Evolutionary conservation across 306 rosid genomes (phyloP), one percentile per base, ranked within the genome.

Genomic region (Mimosa bimucronata): DNA sequence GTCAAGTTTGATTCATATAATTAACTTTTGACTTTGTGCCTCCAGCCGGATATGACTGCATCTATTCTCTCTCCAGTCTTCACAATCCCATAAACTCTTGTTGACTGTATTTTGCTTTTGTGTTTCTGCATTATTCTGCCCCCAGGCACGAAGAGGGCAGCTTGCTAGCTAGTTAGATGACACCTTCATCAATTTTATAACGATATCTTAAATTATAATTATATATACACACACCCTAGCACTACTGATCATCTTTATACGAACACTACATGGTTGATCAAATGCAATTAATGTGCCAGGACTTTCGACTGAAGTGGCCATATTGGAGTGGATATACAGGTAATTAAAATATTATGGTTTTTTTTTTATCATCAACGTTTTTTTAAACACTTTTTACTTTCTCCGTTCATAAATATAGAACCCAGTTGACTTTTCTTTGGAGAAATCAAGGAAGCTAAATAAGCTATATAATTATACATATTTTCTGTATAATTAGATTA

Each of bases 1-100:
- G 18, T 23, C 67, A 6, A 55, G 44, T 80, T 40, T 68, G 74
- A 73, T 53, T 80, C 6, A 37, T 80, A 8, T 12, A 31, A 19
- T 73, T 19, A 67, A 73, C 58, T 52, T 37, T 50, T 80, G 84
- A 80, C 71, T 74, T 67, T 57, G 52, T 25, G 23, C 42, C 28
- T 52, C 29, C 40, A 9, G 21, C 37, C 34, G 31, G 16, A 25
- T n/a, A n/a, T 25, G 41, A 25, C 18, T 45, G 18, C 25, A 61
- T 42, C 25, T 48, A 48, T 38, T 66, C 71, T 19, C 26, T 7
- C 25, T 4, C 5, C 38, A 34, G 9, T 45, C 15, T 15, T 2
- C 30, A 67, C 48, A 67, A 12, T 38, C 2, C 46, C 34, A 14
- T 14, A 23, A 41, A 6, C 53, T 21, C 52, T 21, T 2, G 48